Percentiles rank a stretch among this genome's conserved stretches.
phyloP scores from a whole-genome alignment of 495 filamentous ascomycete species.

The Penicillium soppii region DNA sequence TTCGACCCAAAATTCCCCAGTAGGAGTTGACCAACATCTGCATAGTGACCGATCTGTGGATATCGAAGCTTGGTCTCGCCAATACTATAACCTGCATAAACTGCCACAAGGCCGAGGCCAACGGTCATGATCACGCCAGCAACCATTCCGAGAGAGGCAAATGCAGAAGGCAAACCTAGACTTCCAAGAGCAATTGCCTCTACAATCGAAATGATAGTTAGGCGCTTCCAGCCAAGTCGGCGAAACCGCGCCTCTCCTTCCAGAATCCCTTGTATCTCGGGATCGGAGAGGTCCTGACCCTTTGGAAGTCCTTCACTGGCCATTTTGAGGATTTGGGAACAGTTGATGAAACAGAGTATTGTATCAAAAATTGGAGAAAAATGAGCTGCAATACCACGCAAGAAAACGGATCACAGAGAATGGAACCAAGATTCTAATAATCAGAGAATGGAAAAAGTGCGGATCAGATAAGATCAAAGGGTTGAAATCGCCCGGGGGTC shows the following conservation, averaged over 20 bases:
- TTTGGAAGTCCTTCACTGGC: constrained; percentile 3
- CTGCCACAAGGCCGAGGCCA: constrained; percentile 60
- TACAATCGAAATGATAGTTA: constrained; percentile 51
- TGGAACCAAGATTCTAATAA: too few species aligned
- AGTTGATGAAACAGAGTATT: too few species aligned
- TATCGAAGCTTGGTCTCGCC: constrained; percentile 65
- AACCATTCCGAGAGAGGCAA: constrained; percentile 61
- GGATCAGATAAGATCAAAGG: constrained; percentile 10
- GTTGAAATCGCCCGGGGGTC: not conserved
- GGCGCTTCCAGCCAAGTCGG: constrained; percentile 32
- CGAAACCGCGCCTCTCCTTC: constrained; percentile 14
- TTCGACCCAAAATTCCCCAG: constrained; percentile 58
- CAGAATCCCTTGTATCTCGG: constrained; percentile 1
- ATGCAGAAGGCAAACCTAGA: constrained; percentile 54
- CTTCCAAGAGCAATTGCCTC: constrained; percentile 61
- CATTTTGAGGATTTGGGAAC: not conserved
- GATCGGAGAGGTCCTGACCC: constrained; percentile 1
- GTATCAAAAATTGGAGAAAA: not conserved
- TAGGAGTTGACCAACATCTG: constrained; percentile 62
- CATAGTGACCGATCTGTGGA: constrained; percentile 62
- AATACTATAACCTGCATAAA: constrained; percentile 68
- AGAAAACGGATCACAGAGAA: too few species aligned
- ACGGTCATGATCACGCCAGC: constrained; percentile 48
- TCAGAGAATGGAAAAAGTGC: not conserved
- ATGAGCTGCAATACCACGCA: too few species aligned